Conservation (phyloP, 768 basidiomycete species). For the Hydnomerulius pinastri region DNA sequence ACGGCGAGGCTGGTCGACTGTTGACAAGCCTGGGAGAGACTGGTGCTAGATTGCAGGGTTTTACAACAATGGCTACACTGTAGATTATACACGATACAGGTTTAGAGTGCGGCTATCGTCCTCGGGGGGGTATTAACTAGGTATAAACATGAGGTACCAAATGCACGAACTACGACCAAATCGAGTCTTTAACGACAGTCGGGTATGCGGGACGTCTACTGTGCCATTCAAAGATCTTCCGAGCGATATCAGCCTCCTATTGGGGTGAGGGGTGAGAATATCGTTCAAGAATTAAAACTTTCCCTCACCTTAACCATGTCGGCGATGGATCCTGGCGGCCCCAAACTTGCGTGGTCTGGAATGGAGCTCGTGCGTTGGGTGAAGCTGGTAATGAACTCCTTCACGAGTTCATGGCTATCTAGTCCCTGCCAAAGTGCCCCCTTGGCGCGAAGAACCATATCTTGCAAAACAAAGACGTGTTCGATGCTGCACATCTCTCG, state of each 20-base stretch:
- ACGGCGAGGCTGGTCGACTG: too few species aligned
- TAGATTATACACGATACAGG: too few species aligned
- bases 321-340: not conserved
- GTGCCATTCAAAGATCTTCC: slow-evolving; percentile 6
- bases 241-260: slow-evolving; percentile 1
- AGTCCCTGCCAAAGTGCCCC: slow-evolving; percentile 23
- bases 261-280: not conserved
- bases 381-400: slow-evolving; percentile 5
- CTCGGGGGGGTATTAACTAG: not conserved
- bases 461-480: slow-evolving; percentile 26
- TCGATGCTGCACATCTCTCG: slow-evolving; percentile 27
- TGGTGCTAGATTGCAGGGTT: too few species aligned
- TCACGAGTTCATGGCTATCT: not conserved
- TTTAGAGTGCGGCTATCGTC: too few species aligned
- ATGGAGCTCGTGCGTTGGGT: slow-evolving; percentile 1
- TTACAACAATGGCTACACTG: too few species aligned
- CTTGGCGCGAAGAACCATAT: slow-evolving; percentile 23
- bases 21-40: too few species aligned
- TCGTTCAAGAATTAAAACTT: too few species aligned
- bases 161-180: not conserved
- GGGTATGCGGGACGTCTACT: not conserved
- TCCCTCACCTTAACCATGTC: not conserved
- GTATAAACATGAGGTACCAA: not conserved
- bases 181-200: not conserved
- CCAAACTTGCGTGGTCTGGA: not conserved